phyloP scores from a whole-genome alignment of 108 stramenopile species.

The Cyclostephanos invisitatus region DNA sequence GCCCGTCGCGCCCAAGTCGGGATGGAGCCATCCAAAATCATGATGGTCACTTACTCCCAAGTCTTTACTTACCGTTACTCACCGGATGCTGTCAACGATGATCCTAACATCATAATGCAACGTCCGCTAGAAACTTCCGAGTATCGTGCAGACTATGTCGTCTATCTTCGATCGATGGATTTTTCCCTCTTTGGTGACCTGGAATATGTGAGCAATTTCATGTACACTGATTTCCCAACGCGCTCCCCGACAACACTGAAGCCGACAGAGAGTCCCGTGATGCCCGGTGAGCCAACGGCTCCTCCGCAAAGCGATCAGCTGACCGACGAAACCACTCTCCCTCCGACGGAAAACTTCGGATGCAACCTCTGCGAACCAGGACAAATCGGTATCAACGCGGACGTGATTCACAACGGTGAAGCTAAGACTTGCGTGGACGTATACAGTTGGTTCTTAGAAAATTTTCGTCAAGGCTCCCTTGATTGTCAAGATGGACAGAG shows the following conservation, averaged over 20 bases:
- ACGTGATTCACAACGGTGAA: constrained; percentile 37
- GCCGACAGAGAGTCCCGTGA: constrained; percentile 37
- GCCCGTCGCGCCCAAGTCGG: constrained; percentile 6
- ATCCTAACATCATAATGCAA: constrained; percentile 35
- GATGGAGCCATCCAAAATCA: constrained; percentile 10
- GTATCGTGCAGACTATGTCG: constrained; percentile 48
- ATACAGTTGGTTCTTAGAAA: constrained; percentile 23
- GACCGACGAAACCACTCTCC: background rate
- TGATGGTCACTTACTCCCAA: constrained; percentile 44
- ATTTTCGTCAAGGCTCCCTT: constrained; percentile 27
- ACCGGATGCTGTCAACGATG: constrained; percentile 39
- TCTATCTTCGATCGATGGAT: constrained; percentile 35
- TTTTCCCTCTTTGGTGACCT: constrained; percentile 28
- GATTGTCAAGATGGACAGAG: constrained; percentile 31
- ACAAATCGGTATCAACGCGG: constrained; percentile 40
- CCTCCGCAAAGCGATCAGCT: constrained; percentile 26
- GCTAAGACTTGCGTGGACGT: constrained; percentile 32
- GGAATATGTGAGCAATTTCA: constrained; percentile 32
- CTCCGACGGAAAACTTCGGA: constrained; percentile 21
- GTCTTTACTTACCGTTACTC: constrained; percentile 28
- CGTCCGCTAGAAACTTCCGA: constrained; percentile 47
- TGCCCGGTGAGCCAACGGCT: constrained; percentile 33
- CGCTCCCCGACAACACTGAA: constrained; percentile 26
- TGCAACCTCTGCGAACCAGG: constrained; percentile 43
- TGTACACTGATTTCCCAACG: constrained; percentile 46